phyloP scores from a whole-genome alignment of 495 filamentous ascomycete species.

The Hypoxylon fuscum region DNA sequence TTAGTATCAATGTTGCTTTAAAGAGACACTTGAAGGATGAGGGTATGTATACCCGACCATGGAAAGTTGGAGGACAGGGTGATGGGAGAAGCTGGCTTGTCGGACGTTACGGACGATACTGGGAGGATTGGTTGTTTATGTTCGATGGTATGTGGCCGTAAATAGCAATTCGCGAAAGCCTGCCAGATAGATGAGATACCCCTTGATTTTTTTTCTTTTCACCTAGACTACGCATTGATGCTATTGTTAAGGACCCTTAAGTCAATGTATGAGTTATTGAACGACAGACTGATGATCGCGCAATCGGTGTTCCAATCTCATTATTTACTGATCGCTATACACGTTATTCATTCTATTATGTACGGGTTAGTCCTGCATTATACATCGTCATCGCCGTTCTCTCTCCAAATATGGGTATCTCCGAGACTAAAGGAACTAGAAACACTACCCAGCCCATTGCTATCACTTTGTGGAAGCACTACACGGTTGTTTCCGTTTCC shows the following conservation, averaged over 20 bases:
- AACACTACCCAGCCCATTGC: constrained; percentile 33
- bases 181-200: constrained; percentile 1
- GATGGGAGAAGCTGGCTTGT: constrained; percentile 55
- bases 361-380: constrained; percentile 19
- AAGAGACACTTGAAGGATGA: constrained; percentile 52
- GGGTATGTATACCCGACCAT: constrained; percentile 52
- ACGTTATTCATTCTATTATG: constrained; percentile 15
- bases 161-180: neutral
- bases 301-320: constrained; percentile 36
- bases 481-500: constrained; percentile 19
- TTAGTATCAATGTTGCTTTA: constrained; percentile 54
- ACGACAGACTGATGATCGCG: too few relatives aligned
- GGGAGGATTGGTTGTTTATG: constrained; percentile 59
- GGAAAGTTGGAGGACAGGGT: constrained; percentile 50
- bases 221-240: too few relatives aligned
- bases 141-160: constrained; percentile 57
- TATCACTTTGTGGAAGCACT: constrained; percentile 4
- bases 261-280: too few relatives aligned
- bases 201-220: too few relatives aligned
- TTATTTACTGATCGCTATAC: constrained; percentile 7
- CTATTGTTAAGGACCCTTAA: too few relatives aligned
- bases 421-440: constrained; percentile 62
- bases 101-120: constrained; percentile 51
- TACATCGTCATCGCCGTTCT: constrained; percentile 50
- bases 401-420: constrained; percentile 65